A percentile compares a stretch with the other conserved stretches of the same genome.
Evolutionary conservation across 192 early-diverging fungal genomes (phyloP).

Genomic region (Coemansia brasiliensis): DNA sequence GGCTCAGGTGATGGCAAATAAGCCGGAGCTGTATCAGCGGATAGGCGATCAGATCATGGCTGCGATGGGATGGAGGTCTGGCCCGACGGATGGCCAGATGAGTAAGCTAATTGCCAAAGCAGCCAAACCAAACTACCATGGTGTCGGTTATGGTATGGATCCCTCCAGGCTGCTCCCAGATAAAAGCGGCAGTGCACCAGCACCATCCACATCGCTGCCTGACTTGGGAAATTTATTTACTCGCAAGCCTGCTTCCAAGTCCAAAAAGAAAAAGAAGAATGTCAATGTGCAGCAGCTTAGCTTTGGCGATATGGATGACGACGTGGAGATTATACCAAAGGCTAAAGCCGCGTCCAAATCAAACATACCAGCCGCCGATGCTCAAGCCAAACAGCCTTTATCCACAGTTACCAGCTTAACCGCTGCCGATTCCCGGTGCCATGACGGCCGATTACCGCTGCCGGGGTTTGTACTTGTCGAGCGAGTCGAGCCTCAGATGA

Average conservation of each 20-base stretch:
- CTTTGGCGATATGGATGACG: slow-evolving; percentile 25
- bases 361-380: neutral
- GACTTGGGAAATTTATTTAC: slow-evolving; percentile 29
- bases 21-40: neutral
- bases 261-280: slow-evolving; percentile 8
- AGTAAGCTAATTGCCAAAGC: neutral
- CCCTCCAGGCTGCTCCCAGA: neutral
- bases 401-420: neutral
- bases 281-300: slow-evolving; percentile 23
- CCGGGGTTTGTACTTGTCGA: slow-evolving; percentile 18
- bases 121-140: slow-evolving; percentile 14
- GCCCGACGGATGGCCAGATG: slow-evolving; percentile 79
- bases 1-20: neutral
- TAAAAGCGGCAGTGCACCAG: neutral
- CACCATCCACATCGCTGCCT: neutral
- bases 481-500: slow-evolving; percentile 1
- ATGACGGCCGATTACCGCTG: slow-evolving; percentile 15
- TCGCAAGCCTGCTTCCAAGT: neutral
- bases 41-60: slow-evolving; percentile 67
- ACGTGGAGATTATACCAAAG: slow-evolving; percentile 12
- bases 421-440: neutral
- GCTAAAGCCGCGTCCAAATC: neutral
- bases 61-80: slow-evolving; percentile 86
- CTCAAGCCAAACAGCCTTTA: neutral
- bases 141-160: slow-evolving; percentile 33